Percentiles rank a stretch among this genome's conserved stretches.
Evolutionary conservation across 768 basidiomycete genomes (phyloP).

Genomic region (Serpula lacrymans): DNA sequence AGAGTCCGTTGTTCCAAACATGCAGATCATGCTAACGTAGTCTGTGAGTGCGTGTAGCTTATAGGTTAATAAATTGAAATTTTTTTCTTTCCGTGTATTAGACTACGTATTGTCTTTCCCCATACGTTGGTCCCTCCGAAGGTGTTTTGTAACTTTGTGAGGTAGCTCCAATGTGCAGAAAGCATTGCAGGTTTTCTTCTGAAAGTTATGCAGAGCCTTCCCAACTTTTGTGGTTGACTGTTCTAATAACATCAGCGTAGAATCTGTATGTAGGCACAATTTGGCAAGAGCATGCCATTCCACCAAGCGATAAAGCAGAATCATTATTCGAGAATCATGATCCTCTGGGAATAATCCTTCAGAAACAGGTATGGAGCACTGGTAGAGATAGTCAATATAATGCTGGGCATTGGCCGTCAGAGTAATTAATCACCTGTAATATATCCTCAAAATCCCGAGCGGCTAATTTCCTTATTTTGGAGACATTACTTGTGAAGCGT

Average conservation of each 20-base stretch:
- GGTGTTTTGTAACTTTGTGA: constrained; percentile 15
- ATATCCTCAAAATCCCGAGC: not conserved
- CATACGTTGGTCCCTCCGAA: constrained; percentile 7
- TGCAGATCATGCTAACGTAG: constrained; percentile 21
- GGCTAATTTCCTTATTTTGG: not conserved
- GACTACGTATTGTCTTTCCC: not conserved
- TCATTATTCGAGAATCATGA: constrained; percentile 17
- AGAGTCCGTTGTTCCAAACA: constrained; percentile 33
- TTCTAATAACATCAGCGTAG: constrained; percentile 17
- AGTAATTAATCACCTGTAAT: constrained; percentile 2
- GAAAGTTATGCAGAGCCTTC: constrained; percentile 19
- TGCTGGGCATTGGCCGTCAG: not conserved
- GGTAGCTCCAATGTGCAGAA: constrained; percentile 25
- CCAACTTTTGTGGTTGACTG: constrained; percentile 14
- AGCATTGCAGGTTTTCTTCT: constrained; percentile 14
- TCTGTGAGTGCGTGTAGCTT: constrained; percentile 36
- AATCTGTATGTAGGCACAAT: constrained; percentile 28
- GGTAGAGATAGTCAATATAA: not conserved
- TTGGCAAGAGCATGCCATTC: constrained; percentile 36
- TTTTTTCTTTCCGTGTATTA: not conserved
- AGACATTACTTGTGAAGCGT: not conserved
- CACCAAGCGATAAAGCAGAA: constrained; percentile 19
- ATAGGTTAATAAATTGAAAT: constrained; percentile 30
- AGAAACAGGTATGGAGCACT: constrained; percentile 30
- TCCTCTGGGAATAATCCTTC: constrained; percentile 26